phyloP scores from a whole-genome alignment of 805 yeast species.

The Zygotorulaspora florentina region DNA sequence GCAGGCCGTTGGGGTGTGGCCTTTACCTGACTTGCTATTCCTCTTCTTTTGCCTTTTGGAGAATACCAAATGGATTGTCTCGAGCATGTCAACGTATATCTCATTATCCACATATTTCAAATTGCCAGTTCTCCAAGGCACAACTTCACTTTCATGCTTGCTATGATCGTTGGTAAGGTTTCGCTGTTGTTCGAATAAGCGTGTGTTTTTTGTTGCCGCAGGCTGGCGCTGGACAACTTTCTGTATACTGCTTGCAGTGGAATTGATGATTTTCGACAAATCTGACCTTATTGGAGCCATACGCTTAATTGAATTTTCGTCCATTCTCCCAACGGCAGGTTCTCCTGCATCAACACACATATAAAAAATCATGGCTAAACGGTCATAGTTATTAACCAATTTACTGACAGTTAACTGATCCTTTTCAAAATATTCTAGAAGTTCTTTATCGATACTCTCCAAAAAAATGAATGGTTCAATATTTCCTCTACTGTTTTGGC shows the following conservation, averaged over 20 bases:
- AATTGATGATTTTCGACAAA: slow-evolving; percentile 34
- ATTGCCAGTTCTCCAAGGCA: slow-evolving; percentile 76
- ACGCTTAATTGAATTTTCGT: slow-evolving; percentile 56
- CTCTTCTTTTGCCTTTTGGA: slow-evolving; percentile 8
- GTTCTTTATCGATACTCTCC: slow-evolving; percentile 44
- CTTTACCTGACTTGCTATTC: neutral
- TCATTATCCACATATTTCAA: slow-evolving; percentile 79
- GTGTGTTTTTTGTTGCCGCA: slow-evolving; percentile 3
- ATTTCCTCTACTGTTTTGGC: slow-evolving; percentile 38
- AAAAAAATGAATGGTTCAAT: slow-evolving; percentile 53
- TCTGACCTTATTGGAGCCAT: slow-evolving; percentile 52
- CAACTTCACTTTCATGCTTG: slow-evolving; percentile 28
- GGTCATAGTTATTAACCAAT: slow-evolving; percentile 65
- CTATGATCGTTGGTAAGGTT: slow-evolving; percentile 2
- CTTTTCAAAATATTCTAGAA: slow-evolving; percentile 55
- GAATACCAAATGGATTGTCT: slow-evolving; percentile 54
- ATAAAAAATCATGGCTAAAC: slow-evolving; percentile 62
- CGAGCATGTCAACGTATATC: slow-evolving; percentile 77
- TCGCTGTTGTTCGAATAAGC: slow-evolving; percentile 1
- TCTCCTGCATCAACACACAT: slow-evolving; percentile 76
- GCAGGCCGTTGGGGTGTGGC: neutral
- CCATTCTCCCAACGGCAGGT: slow-evolving; percentile 65
- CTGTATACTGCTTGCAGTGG: slow-evolving; percentile 33
- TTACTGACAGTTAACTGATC: slow-evolving; percentile 51
- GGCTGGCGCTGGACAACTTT: slow-evolving; percentile 17